phyloP scores from a whole-genome alignment of 441 rosid species.

The Brassica balearica region DNA sequence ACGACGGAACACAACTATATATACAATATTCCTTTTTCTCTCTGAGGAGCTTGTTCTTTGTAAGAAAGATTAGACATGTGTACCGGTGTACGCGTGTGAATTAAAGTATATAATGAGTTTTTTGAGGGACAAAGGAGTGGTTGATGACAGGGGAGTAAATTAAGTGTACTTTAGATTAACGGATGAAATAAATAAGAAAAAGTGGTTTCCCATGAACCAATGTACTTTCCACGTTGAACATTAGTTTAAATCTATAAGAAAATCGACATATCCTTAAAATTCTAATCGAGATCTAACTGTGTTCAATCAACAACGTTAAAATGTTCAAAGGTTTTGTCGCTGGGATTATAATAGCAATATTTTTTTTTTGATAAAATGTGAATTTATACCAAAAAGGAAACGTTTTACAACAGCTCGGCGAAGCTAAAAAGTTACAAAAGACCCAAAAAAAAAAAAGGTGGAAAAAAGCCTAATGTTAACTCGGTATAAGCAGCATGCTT shows the following conservation, averaged over 20 bases:
- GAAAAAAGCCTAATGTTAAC: too few relatives aligned
- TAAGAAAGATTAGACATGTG: neutral
- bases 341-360: neutral
- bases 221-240: neutral
- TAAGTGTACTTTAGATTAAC: neutral
- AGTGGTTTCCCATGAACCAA: neutral
- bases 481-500: too few relatives aligned
- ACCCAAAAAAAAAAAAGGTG: too few relatives aligned
- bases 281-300: neutral
- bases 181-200: neutral
- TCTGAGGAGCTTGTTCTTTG: neutral
- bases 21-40: neutral
- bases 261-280: too few relatives aligned
- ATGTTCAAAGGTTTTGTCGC: neutral
- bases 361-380: too few relatives aligned
- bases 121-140: neutral
- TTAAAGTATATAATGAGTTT: neutral
- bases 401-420: too few relatives aligned
- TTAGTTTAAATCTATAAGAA: neutral
- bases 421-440: too few relatives aligned
- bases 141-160: neutral
- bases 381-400: too few relatives aligned
- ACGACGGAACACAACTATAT: neutral
- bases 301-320: constrained; percentile 2
- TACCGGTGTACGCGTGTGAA: neutral